A percentile compares a stretch with the other conserved stretches of the same genome.
phyloP scores from a whole-genome alignment of 2,329 filamentous ascomycete genomes.

The Colletotrichum tofieldiae region DNA sequence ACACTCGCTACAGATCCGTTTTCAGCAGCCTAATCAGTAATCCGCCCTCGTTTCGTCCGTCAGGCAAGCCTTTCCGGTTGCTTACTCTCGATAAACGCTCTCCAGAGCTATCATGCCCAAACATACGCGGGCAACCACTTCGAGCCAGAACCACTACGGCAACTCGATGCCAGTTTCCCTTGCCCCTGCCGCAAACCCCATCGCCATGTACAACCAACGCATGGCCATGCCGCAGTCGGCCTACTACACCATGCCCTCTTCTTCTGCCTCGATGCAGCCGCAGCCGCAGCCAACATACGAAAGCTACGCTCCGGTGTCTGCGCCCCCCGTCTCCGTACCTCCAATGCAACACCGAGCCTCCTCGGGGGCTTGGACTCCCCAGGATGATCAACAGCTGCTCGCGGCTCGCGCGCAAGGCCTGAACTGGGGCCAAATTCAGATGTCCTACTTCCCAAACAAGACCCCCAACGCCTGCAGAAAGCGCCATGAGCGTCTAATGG shows the following conservation, averaged over 20 bases:
- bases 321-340: conserved; percentile 53
- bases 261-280: conserved; percentile 54
- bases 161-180: conserved; percentile 59
- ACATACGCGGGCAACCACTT: conserved; percentile 60
- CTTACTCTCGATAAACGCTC: conserved; percentile 41
- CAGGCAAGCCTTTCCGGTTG: conserved; percentile 39
- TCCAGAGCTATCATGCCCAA: conserved; percentile 60
- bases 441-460: conserved; percentile 83
- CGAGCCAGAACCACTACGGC: conserved; percentile 53
- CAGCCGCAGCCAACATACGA: conserved; percentile 56
- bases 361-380: conserved; percentile 79
- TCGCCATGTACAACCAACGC: conserved; percentile 60
- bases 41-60: conserved; percentile 37
- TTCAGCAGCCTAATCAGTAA: conserved; percentile 41
- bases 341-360: conserved; percentile 67
- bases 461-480: conserved; percentile 89
- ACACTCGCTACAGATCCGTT: conserved; percentile 28
- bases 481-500: conserved; percentile 87
- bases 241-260: conserved; percentile 58
- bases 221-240: conserved; percentile 55
- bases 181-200: conserved; percentile 55
- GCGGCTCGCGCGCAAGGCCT: conserved; percentile 80
- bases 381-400: conserved; percentile 83
- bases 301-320: conserved; percentile 54
- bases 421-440: conserved; percentile 88